Conservation (phyloP, 179 eudicot species). For the Carnegiea gigantea region DNA sequence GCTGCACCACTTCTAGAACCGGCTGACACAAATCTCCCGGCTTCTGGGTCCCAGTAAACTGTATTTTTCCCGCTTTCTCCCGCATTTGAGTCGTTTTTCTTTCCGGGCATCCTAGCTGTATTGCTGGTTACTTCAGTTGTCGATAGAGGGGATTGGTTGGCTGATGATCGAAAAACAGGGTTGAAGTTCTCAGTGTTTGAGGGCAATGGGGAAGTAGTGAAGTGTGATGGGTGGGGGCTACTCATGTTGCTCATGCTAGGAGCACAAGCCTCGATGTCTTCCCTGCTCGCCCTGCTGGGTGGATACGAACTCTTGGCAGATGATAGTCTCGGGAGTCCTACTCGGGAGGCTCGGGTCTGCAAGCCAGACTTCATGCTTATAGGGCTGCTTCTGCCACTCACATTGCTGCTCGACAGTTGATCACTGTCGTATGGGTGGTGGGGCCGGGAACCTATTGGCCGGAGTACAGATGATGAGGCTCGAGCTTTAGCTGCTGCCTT, state of each 20-base stretch:
- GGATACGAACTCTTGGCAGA: conserved; percentile 72
- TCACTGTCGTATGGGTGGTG: conserved; percentile 56
- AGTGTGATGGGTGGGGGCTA: conserved; percentile 53
- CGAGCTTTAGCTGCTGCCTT: conserved; percentile 97
- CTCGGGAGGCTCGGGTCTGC: conserved; percentile 33
- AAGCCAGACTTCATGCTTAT: conserved; percentile 50
- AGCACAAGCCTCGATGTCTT: conserved; percentile 61
- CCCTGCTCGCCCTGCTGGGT: conserved; percentile 71
- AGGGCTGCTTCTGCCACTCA: conserved; percentile 73
- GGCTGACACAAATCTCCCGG: conserved; percentile 76
- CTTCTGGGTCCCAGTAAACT: conserved; percentile 82
- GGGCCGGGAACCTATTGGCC: conserved; percentile 52
- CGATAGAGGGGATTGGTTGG: conserved; percentile 67
- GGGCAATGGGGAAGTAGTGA: conserved; percentile 44
- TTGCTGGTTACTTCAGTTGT: conserved; percentile 6
- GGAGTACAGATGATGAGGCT: conserved; percentile 91
- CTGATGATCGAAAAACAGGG: conserved; percentile 63
- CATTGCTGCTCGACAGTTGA: conserved; percentile 63
- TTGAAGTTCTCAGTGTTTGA: conserved; percentile 54
- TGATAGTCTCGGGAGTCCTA: conserved; percentile 41
- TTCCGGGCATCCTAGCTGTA: conserved; percentile 2
- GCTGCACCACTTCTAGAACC: conserved; percentile 38
- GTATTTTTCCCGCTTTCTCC: conserved; percentile 44
- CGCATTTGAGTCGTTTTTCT: conserved; percentile 22
- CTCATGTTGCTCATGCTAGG: conserved; percentile 68